phyloP scores from a whole-genome alignment of 2,329 filamentous ascomycete species.

The Hypoxylon sp. region DNA sequence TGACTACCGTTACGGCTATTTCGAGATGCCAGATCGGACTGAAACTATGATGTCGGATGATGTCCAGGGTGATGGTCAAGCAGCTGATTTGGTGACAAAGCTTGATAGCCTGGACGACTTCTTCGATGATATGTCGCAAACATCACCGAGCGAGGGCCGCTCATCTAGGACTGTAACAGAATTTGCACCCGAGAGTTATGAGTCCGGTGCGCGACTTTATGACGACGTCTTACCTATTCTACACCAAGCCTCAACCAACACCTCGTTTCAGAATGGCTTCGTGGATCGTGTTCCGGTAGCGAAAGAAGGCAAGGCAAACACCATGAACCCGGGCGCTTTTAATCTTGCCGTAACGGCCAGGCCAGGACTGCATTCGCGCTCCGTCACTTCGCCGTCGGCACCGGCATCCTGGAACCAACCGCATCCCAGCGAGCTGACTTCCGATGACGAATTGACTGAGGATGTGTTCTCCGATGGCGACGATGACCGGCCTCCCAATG shows the following conservation, averaged over 20 bases:
- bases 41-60: constrained; percentile 96
- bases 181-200: constrained; percentile 75
- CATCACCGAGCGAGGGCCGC: constrained; percentile 72
- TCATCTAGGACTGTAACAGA: constrained; percentile 76
- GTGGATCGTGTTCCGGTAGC: constrained; percentile 77
- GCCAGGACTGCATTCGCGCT: constrained; percentile 82
- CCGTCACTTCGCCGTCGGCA: constrained; percentile 84
- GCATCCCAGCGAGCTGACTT: constrained; percentile 73
- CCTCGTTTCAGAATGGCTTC: constrained; percentile 90
- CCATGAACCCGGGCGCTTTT: constrained; percentile 75
- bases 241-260: constrained; percentile 85
- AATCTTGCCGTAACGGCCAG: constrained; percentile 63
- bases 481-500: constrained; percentile 58
- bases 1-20: constrained; percentile 87
- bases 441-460: constrained; percentile 82
- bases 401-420: constrained; percentile 67
- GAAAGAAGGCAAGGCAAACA: constrained; percentile 71
- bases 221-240: constrained; percentile 93
- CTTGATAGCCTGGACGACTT: constrained; percentile 86
- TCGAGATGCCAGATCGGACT: constrained; percentile 78
- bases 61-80: constrained; percentile 77
- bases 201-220: constrained; percentile 86
- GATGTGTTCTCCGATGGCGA: constrained; percentile 87
- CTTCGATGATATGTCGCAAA: constrained; percentile 77
- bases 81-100: constrained; percentile 86